These are phyloP conservation scores for Russula earlei DNA, from an alignment of 768 basidiomycete species.

Conservation along the genomic window DNA sequence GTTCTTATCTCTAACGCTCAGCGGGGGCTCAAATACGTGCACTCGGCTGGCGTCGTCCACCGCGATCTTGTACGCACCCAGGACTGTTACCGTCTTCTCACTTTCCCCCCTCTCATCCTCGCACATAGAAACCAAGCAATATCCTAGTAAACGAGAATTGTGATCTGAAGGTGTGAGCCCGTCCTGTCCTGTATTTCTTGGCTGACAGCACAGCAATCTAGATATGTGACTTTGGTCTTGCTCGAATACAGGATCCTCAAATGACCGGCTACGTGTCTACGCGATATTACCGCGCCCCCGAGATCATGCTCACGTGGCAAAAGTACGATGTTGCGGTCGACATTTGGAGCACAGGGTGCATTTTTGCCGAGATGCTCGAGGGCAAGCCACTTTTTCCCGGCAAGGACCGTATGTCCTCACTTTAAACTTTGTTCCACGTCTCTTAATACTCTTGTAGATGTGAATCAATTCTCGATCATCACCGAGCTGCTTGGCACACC, in stretches of 20 bases:
- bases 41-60: slow-evolving; percentile 98
- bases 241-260: slow-evolving; percentile 97
- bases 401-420: slow-evolving; percentile 83
- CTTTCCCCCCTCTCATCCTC: slow-evolving; percentile 3
- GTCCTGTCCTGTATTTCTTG: slow-evolving; percentile 6
- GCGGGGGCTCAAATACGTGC: slow-evolving; percentile 98
- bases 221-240: slow-evolving; percentile 99
- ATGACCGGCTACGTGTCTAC: slow-evolving; percentile 99
- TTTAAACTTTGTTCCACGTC: slow-evolving; percentile 1
- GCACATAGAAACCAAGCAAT: slow-evolving; percentile 86
- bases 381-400: slow-evolving; percentile 98
- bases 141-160: slow-evolving; percentile 99
- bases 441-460: slow-evolving; percentile 53
- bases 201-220: slow-evolving; percentile 25
- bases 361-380: slow-evolving; percentile 99
- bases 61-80: slow-evolving; percentile 71
- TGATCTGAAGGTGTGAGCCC: slow-evolving; percentile 72
- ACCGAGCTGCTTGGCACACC: slow-evolving; percentile 98
- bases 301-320: slow-evolving; percentile 99
- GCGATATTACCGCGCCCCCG: slow-evolving; percentile 96
- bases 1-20: slow-evolving; percentile 25
- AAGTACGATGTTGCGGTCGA: slow-evolving; percentile 99
- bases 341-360: slow-evolving; percentile 99
- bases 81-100: neutral
- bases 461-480: slow-evolving; percentile 99